phyloP scores from a whole-genome alignment of 805 yeast genomes.

The Wickerhamiella slavikovae region DNA sequence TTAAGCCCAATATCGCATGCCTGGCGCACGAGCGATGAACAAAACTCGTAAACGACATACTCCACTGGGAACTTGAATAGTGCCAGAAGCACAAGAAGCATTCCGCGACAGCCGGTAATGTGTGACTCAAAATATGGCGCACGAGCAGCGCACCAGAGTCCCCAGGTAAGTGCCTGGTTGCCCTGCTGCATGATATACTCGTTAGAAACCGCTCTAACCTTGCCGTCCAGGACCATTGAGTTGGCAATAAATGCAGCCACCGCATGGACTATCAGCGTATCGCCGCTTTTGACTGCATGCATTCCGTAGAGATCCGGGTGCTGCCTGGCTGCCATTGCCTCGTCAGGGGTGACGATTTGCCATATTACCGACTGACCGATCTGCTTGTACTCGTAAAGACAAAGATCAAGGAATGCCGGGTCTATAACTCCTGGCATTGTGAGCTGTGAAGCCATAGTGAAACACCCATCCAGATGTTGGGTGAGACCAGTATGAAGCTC shows the following conservation, averaged over 20 bases:
- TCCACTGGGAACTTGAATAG: constrained; percentile 4
- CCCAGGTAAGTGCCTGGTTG: constrained; percentile 27
- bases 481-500: too few species aligned
- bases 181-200: constrained; percentile 14
- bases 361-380: not conserved
- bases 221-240: not conserved
- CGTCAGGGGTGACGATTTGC: not conserved
- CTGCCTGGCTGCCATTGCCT: not conserved
- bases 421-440: too few species aligned
- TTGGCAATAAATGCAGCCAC: not conserved
- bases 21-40: constrained; percentile 27
- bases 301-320: not conserved
- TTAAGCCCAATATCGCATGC: constrained; percentile 42
- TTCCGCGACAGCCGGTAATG: constrained; percentile 30
- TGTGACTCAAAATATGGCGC: constrained; percentile 21
- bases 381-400: not conserved
- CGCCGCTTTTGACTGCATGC: not conserved
- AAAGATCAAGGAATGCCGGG: not conserved
- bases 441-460: too few species aligned
- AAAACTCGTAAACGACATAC: constrained; percentile 5
- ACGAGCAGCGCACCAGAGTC: not conserved
- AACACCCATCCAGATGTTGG: too few species aligned
- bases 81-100: constrained; percentile 23
- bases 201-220: not conserved
- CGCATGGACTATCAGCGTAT: not conserved